Evolutionary conservation across 768 basidiomycete species (phyloP).

Genomic region (Termitomyces sp.): DNA sequence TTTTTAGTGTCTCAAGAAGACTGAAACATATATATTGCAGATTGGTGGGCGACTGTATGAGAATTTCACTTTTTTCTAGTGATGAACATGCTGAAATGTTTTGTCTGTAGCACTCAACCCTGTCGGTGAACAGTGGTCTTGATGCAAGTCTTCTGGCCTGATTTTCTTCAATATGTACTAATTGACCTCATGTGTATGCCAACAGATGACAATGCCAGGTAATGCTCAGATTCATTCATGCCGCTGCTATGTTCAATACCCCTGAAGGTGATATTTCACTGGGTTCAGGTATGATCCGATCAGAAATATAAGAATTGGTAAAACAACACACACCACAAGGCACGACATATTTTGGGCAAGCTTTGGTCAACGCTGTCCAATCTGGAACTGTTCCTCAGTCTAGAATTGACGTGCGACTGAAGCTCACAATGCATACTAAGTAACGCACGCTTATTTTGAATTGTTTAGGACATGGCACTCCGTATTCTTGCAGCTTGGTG

Average conservation of each 20-base stretch:
- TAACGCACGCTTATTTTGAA: neutral
- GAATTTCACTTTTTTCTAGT: neutral
- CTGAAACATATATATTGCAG: constrained; percentile 19
- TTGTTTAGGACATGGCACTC: constrained; percentile 34
- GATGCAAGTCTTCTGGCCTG: constrained; percentile 36
- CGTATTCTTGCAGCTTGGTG: constrained; percentile 40
- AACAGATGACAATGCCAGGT: constrained; percentile 73
- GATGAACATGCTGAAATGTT: neutral
- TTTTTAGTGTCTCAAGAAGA: no score
- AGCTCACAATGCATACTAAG: neutral
- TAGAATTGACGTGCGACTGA: constrained; percentile 41
- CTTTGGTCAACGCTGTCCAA: constrained; percentile 52
- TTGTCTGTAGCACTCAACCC: constrained; percentile 34
- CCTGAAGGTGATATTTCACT: constrained; percentile 36
- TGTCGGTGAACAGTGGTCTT: constrained; percentile 53
- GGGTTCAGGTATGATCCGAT: constrained; percentile 32
- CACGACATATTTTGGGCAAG: constrained; percentile 53
- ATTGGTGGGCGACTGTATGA: constrained; percentile 59
- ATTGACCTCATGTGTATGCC: neutral
- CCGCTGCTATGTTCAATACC: neutral
- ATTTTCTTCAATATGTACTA: neutral
- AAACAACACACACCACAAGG: constrained; percentile 13
- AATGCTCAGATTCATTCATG: neutral
- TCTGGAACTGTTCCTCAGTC: constrained; percentile 52
- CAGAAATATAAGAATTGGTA: neutral